A percentile compares a stretch with the other conserved stretches of the same genome.
Conservation (phyloP, 129 eudicot species). For the Artemisia tridentata region DNA sequence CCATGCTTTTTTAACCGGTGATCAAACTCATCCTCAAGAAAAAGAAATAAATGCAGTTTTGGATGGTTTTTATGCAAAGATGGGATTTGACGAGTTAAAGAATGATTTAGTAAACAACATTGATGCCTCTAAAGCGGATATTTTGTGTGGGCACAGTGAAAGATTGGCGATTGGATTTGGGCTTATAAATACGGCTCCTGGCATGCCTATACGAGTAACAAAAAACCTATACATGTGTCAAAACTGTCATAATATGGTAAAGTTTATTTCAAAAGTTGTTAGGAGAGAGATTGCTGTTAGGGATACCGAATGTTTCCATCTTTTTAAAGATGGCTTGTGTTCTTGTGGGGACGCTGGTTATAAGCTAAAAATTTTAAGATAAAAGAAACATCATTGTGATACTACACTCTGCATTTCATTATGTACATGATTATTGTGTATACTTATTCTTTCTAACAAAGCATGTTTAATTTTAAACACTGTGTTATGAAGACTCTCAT, state of each 20-base stretch:
- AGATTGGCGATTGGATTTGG: constrained; percentile 74
- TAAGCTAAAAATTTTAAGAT: constrained; percentile 29
- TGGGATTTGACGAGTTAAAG: constrained; percentile 36
- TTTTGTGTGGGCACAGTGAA: constrained; percentile 94
- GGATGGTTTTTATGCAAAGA: constrained; percentile 67
- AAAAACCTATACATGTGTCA: constrained; percentile 83
- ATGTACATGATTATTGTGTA: constrained; percentile 1
- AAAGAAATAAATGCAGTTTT: constrained; percentile 54
- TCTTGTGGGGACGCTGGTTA: constrained; percentile 79
- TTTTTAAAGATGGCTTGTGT: constrained; percentile 83
- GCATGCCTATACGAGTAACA: constrained; percentile 75
- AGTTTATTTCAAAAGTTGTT: constrained; percentile 70
- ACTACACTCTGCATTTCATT: neutral
- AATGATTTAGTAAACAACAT: constrained; percentile 16
- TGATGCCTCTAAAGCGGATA: constrained; percentile 56
- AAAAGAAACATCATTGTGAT: constrained; percentile 20
- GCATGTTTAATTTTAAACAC: neutral
- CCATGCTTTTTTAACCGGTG: constrained; percentile 85
- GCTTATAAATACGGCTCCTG: constrained; percentile 82
- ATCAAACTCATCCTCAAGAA: constrained; percentile 63
- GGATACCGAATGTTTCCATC: constrained; percentile 76
- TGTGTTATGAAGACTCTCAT: neutral
- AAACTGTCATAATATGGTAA: constrained; percentile 61
- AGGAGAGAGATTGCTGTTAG: constrained; percentile 86
- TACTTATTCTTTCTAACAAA: neutral